These are phyloP conservation scores for Candida patagonica DNA, from an alignment of 805 yeast species.

Conservation along the genomic window DNA sequence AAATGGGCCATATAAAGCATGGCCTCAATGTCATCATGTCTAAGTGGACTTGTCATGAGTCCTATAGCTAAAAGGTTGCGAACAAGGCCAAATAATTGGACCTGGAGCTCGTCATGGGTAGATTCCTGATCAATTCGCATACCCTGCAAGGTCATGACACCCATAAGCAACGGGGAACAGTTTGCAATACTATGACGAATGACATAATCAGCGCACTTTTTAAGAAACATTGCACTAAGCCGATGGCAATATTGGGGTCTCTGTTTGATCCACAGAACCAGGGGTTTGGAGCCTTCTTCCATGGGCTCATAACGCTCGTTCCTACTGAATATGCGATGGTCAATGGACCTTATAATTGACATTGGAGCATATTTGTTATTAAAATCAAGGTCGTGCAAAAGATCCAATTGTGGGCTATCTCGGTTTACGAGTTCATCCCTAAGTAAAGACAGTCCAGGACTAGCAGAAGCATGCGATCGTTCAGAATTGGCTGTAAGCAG, in stretches of 20 bases:
- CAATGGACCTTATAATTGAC: slow-evolving; percentile 12
- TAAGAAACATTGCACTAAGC: slow-evolving; percentile 40
- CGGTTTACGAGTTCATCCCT: neutral
- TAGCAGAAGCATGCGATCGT: neutral
- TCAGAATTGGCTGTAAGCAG: neutral
- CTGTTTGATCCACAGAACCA: slow-evolving; percentile 37
- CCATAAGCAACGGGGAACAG: slow-evolving; percentile 9
- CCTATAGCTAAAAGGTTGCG: slow-evolving; percentile 42
- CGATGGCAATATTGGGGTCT: slow-evolving; percentile 37
- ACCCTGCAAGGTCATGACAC: slow-evolving; percentile 13
- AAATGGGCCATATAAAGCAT: slow-evolving; percentile 45
- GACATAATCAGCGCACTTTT: slow-evolving; percentile 51
- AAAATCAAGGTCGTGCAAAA: slow-evolving; percentile 13
- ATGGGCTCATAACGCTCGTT: slow-evolving; percentile 26
- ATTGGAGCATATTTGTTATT: slow-evolving; percentile 35
- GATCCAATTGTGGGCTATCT: too few relatives aligned
- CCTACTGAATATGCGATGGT: slow-evolving; percentile 16
- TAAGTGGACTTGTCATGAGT: slow-evolving; percentile 41
- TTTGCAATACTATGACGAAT: slow-evolving; percentile 44
- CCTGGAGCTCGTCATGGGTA: slow-evolving; percentile 40
- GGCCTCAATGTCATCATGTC: slow-evolving; percentile 54
- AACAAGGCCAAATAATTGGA: slow-evolving; percentile 38
- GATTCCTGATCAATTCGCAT: slow-evolving; percentile 41
- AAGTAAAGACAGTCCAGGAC: neutral
- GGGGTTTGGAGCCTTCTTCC: slow-evolving; percentile 33